Evolutionary conservation across 768 basidiomycete genomes (phyloP), one percentile per base, ranked within the genome.

Genomic region (Pholiota conissans): DNA sequence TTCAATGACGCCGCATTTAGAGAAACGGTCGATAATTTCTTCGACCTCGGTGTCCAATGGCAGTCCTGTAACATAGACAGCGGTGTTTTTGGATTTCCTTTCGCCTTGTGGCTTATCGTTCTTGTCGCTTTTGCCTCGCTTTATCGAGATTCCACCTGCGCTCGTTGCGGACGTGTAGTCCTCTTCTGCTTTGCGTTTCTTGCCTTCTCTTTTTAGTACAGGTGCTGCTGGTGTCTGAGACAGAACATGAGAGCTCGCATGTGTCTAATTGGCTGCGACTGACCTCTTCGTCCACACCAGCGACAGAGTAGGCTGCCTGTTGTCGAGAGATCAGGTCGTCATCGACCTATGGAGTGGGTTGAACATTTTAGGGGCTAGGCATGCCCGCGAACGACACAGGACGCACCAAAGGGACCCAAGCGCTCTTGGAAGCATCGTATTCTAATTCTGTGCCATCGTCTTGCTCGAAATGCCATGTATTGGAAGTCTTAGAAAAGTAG

Each of bases 221-320:
- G 94, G 92, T 8, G 91, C 93, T 20, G 91, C 92, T 35, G 95
- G 93, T 3, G 86, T 83, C 95, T 97, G 64, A 49, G 55, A 63
- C 60, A 29, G 18, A 65, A 64, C 58, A 67, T 13, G 8, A 24
- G 10, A 49, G 7, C n/a, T 14, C 9, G 24, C 48, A 14, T 34
- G 16, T 20, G 14, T 55, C 64, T 58, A 61, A 63, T 34, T 48
- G 27, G 24, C 18, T 32, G 35, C 53, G 35, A 73, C 86, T 69
- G 70, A 93, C 95, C 76, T 87, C 84, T 78, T 98, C 97, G 69
- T 99, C 96, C 22, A 99, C 95, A 9, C 96, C 97, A 13, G 79
- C 80, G 1, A 99, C 79, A 0, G 93, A 89, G 72, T 99, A 99
- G 1, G 94, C 95, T 0, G 93, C 95, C 76, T 98, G 97, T 70